Percentiles rank a stretch among this genome's conserved stretches.
Conservation (phyloP, 73 alveolate species). For the Paramecium octaurelia region DNA sequence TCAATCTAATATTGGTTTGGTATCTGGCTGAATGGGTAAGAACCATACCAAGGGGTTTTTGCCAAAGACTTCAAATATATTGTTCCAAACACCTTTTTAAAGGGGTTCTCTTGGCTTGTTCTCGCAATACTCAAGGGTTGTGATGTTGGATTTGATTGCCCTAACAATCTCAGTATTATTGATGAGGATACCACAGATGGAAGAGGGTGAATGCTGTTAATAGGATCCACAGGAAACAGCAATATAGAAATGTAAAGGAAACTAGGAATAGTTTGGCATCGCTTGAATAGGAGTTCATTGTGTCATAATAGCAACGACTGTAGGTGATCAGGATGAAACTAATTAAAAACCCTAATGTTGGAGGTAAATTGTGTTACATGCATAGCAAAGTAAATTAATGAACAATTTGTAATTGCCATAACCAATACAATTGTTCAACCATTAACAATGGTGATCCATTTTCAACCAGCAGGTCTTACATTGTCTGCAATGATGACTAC, state of each 20-base stretch:
- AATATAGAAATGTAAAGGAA: conserved; percentile 5
- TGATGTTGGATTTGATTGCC: conserved; percentile 28
- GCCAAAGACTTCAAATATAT: conserved; percentile 59
- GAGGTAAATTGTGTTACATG: not conserved
- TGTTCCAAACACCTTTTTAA: not conserved
- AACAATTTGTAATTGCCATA: conserved; percentile 64
- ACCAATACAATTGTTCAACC: conserved; percentile 80
- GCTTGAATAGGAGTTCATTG: not conserved
- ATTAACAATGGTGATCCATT: conserved; percentile 82
- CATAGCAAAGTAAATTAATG: conserved; percentile 48
- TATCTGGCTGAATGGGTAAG: conserved; percentile 47
- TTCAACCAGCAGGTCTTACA: conserved; percentile 72
- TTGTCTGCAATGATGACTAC: conserved; percentile 74
- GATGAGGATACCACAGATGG: conserved; percentile 42
- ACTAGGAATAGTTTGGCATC: not conserved
- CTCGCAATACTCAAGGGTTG: conserved; percentile 64
- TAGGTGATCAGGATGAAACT: not conserved
- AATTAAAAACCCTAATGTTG: not conserved
- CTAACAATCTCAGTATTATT: not conserved
- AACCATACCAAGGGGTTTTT: conserved; percentile 54
- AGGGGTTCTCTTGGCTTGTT: conserved; percentile 33
- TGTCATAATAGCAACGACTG: conserved; percentile 13
- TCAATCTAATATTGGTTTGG: conserved; percentile 27
- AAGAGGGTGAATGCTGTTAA: conserved; percentile 41
- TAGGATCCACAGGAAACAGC: conserved; percentile 22